phyloP scores from a whole-genome alignment of 768 basidiomycete species.

The Suillus weaverae region DNA sequence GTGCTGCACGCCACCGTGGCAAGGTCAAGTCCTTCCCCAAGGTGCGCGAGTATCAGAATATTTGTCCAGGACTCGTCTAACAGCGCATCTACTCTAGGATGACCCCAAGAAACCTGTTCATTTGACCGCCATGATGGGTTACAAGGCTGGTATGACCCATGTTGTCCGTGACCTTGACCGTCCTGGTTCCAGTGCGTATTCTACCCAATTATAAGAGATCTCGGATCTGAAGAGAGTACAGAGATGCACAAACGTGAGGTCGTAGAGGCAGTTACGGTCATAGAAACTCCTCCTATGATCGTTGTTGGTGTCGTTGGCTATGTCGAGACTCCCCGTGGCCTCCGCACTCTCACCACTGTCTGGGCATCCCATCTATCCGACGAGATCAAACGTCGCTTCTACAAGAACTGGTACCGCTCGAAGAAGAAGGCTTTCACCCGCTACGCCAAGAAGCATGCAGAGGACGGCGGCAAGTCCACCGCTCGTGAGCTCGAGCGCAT shows the following conservation, averaged over 20 bases:
- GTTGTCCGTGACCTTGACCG: conserved; percentile 99
- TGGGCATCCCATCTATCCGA: conserved; percentile 98
- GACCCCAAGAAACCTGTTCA: conserved; percentile 99
- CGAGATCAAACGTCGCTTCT: conserved; percentile 98
- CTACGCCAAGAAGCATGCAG: conserved; percentile 99
- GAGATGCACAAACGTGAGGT: conserved; percentile 99
- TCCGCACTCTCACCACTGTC: conserved; percentile 97
- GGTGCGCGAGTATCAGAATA: conserved; percentile 48
- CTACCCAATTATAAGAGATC: not conserved
- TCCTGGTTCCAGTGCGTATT: conserved; percentile 91
- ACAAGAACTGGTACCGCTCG: conserved; percentile 99
- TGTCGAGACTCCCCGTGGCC: conserved; percentile 98
- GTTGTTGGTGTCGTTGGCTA: conserved; percentile 98
- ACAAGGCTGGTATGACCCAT: conserved; percentile 99
- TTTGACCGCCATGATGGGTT: conserved; percentile 97
- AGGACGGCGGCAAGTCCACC: conserved; percentile 89
- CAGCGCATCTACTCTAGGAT: conserved; percentile 57
- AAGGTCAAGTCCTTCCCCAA: conserved; percentile 99
- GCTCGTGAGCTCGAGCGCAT: conserved; percentile 98
- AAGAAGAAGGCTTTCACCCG: conserved; percentile 99
- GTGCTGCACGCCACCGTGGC: conserved; percentile 95
- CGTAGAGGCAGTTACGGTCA: conserved; percentile 93
- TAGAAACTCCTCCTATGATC: conserved; percentile 97
- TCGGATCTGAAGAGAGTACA: conserved; percentile 30
- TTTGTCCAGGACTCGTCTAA: conserved; percentile 10